phyloP scores from a whole-genome alignment of 495 filamentous ascomycete genomes.

The Penicillium crystallinum region DNA sequence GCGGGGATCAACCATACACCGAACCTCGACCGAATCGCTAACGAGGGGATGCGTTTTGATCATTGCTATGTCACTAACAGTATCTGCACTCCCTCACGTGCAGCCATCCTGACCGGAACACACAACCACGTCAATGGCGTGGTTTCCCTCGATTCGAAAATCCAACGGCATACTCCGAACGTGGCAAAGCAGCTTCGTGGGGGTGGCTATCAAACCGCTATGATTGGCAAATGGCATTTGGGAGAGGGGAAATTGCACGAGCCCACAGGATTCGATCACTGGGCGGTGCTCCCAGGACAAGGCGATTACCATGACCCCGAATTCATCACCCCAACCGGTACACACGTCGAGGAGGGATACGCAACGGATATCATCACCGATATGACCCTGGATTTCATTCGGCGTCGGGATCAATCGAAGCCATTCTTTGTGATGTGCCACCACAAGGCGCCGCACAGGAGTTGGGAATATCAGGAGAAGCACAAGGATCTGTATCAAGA shows the following conservation, averaged over 20 bases:
- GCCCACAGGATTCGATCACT: constrained; percentile 40
- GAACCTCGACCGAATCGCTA: constrained; percentile 37
- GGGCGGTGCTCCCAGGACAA: constrained; percentile 37
- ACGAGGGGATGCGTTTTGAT: constrained; percentile 43
- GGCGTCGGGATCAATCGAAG: constrained; percentile 20
- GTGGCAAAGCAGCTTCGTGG: constrained; percentile 36
- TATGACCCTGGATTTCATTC: constrained; percentile 34
- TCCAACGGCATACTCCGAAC: constrained; percentile 40
- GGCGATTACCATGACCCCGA: constrained; percentile 39
- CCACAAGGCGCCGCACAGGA: constrained; percentile 42
- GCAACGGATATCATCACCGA: constrained; percentile 43
- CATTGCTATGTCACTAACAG: constrained; percentile 46
- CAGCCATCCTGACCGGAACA: constrained; percentile 39
- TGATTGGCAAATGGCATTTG: constrained; percentile 44
- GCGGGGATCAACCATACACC: constrained; percentile 42
- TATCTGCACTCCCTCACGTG: constrained; percentile 41
- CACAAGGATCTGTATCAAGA: constrained; percentile 37
- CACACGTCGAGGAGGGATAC: constrained; percentile 25
- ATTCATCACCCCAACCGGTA: constrained; percentile 28
- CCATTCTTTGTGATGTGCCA: constrained; percentile 48
- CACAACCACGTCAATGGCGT: constrained; percentile 45
- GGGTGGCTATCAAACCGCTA: constrained; percentile 40
- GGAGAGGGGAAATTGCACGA: constrained; percentile 37
- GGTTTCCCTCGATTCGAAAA: constrained; percentile 34
- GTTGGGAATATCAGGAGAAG: constrained; percentile 38